Evolutionary conservation across 139 green algal species (phyloP).

Genomic region (Mesotaenium endlicherianum): DNA sequence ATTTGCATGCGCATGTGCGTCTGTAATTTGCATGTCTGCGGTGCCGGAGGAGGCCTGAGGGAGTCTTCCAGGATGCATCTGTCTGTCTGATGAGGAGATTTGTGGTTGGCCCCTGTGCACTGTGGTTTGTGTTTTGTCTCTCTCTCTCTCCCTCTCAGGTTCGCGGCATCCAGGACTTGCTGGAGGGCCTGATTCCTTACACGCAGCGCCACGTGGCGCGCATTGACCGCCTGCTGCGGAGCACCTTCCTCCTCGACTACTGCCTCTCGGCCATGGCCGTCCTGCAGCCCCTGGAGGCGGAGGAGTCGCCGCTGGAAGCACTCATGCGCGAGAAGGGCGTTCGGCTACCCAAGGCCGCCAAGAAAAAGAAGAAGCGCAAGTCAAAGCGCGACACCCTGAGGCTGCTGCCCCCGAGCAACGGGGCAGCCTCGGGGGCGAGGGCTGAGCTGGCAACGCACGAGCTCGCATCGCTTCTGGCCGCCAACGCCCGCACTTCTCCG

Average conservation of each 20-base stretch:
- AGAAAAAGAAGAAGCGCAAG: too few relatives aligned
- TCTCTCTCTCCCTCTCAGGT: too few relatives aligned
- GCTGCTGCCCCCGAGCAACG: not conserved
- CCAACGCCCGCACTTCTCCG: too few relatives aligned
- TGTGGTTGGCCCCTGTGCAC: too few relatives aligned
- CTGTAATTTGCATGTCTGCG: too few relatives aligned
- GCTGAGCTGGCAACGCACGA: not conserved
- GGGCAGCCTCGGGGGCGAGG: not conserved
- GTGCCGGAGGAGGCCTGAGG: too few relatives aligned
- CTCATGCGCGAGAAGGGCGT: not conserved
- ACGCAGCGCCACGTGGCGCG: constrained; percentile 77
- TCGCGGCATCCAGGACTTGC: constrained; percentile 61
- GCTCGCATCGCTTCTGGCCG: not conserved
- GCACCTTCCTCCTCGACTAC: constrained; percentile 84
- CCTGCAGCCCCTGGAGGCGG: constrained; percentile 41
- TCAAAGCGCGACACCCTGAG: not conserved
- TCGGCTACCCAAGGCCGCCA: not conserved
- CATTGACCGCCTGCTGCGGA: constrained; percentile 73
- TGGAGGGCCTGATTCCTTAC: constrained; percentile 81
- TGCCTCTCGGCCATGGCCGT: constrained; percentile 76
- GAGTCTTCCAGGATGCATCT: too few relatives aligned
- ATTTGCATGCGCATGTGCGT: too few relatives aligned
- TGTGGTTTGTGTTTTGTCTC: too few relatives aligned
- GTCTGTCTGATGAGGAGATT: too few relatives aligned
- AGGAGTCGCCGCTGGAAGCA: not conserved